Percentiles rank a stretch among this genome's conserved stretches.
phyloP scores from a whole-genome alignment of 176 grass and related monocot species.

The Zea luxurians region DNA sequence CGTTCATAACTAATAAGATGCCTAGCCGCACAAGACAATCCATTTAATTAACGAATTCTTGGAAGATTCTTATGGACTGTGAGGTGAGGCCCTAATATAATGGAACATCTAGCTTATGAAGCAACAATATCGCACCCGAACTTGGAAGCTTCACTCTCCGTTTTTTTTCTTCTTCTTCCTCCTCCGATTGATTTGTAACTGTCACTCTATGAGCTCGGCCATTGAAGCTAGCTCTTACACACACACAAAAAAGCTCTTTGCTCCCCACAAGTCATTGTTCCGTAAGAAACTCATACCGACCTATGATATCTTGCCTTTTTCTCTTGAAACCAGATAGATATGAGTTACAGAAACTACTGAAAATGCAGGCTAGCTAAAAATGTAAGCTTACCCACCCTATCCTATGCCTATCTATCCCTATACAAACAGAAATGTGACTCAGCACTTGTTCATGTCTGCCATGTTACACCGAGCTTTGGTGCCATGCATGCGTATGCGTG shows the following conservation, averaged over 20 bases:
- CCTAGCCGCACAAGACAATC: conserved; percentile 15
- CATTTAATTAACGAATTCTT: conserved; percentile 22
- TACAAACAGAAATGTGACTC: conserved; percentile 1
- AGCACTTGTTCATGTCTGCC: conserved; percentile 52
- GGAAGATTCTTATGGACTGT: conserved; percentile 31
- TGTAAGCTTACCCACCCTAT: not conserved
- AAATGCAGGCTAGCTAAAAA: not conserved
- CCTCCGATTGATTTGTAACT: not conserved
- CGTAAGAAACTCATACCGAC: not conserved
- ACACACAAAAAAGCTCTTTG: not conserved
- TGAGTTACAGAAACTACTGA: not conserved
- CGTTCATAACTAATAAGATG: conserved; percentile 34
- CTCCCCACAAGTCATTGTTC: not conserved
- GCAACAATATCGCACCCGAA: conserved; percentile 13
- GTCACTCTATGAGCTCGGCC: conserved; percentile 10
- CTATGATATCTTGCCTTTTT: not conserved
- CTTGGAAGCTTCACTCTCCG: not conserved
- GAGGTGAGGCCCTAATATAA: conserved; percentile 27
- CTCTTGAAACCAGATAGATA: not conserved
- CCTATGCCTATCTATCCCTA: conserved; percentile 28
- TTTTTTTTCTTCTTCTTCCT: too few relatives aligned
- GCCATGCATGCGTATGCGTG: not conserved
- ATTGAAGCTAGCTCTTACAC: not conserved
- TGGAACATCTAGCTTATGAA: conserved; percentile 28
- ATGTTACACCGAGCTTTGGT: conserved; percentile 31